phyloP scores from a whole-genome alignment of 177 flowering plant genomes.

The Vitis hybrid region DNA sequence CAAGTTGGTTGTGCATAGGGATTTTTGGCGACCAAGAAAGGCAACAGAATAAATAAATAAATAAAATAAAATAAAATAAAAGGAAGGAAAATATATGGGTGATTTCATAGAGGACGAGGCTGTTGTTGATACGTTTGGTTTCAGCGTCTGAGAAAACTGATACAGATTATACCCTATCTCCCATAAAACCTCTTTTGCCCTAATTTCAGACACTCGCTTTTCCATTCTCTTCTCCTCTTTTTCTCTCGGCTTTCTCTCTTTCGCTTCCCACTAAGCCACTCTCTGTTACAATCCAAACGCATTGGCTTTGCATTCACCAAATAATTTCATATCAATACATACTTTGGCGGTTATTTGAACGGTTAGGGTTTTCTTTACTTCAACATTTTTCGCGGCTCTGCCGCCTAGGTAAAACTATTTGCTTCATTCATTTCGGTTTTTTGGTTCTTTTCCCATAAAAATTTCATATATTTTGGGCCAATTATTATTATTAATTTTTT shows the following conservation, averaged over 20 bases:
- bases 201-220: background rate
- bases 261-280: background rate
- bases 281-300: conserved; percentile 10
- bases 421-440: too few relatives aligned
- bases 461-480: too few relatives aligned
- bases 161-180: conserved; percentile 18
- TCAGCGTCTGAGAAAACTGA: conserved; percentile 14
- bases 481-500: background rate
- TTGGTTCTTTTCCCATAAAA: too few relatives aligned
- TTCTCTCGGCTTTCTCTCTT: conserved; percentile 1
- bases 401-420: too few relatives aligned
- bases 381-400: conserved; percentile 18
- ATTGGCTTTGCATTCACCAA: conserved; percentile 20
- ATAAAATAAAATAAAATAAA: background rate
- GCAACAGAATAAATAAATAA: background rate
- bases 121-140: conserved; percentile 31
- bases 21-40: background rate
- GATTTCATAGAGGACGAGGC: conserved; percentile 3
- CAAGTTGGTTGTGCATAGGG: background rate
- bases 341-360: conserved; percentile 34
- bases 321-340: background rate
- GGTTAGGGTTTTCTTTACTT: conserved; percentile 36
- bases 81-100: background rate
- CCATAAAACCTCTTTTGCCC: conserved; percentile 9
- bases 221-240: background rate